Conservation (phyloP, 257 asterid species). For the Ligustrum vulgare region DNA sequence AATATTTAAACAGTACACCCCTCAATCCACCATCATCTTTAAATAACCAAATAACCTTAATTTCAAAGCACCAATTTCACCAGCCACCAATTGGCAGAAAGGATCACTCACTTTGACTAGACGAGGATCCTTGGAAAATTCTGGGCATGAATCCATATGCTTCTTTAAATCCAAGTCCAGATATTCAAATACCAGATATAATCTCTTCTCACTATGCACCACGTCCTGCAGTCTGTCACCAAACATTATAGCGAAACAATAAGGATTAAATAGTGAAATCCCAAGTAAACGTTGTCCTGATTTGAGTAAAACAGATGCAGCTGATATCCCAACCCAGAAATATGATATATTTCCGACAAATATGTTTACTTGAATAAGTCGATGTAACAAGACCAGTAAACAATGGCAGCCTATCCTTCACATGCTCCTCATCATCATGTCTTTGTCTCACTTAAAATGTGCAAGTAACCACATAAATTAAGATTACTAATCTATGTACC, state of each 20-base stretch:
- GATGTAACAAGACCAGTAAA: neutral
- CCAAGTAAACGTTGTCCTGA: slow-evolving; percentile 10
- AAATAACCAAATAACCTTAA: slow-evolving; percentile 1
- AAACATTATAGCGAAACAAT: slow-evolving; percentile 8
- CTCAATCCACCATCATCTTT: slow-evolving; percentile 14
- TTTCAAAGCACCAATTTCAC: slow-evolving; percentile 10
- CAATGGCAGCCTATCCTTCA: slow-evolving; percentile 13
- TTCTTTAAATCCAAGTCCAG: slow-evolving; percentile 97
- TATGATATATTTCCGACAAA: neutral
- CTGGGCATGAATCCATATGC: slow-evolving; percentile 97
- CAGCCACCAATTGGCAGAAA: slow-evolving; percentile 23
- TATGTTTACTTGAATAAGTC: slow-evolving; percentile 7
- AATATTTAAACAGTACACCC: slow-evolving; percentile 3
- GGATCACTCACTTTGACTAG: slow-evolving; percentile 64
- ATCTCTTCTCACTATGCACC: slow-evolving; percentile 89
- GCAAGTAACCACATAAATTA: slow-evolving; percentile 9
- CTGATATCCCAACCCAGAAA: slow-evolving; percentile 14
- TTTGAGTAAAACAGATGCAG: slow-evolving; percentile 8
- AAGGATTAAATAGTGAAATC: slow-evolving; percentile 8
- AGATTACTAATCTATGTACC: slow-evolving; percentile 36
- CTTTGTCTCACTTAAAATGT: neutral
- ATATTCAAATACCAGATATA: slow-evolving; percentile 92
- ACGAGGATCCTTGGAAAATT: slow-evolving; percentile 79
- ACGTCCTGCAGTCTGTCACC: slow-evolving; percentile 90
- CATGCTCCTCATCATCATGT: slow-evolving; percentile 8